Evolutionary conservation across 2,329 filamentous ascomycete species (phyloP).

Genomic region (Aspergillus terreus): DNA sequence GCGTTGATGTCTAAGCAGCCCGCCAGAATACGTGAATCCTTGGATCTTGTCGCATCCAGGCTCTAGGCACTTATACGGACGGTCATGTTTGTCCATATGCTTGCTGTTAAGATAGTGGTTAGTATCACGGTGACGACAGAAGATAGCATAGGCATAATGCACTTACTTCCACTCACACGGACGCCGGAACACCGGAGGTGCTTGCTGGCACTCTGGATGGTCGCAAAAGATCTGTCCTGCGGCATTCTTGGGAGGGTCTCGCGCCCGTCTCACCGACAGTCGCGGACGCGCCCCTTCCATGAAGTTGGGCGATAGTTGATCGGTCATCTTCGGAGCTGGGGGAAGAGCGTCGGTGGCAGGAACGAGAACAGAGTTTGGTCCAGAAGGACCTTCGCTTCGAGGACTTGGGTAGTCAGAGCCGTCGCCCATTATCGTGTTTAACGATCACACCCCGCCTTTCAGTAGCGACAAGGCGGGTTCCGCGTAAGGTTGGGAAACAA

Average conservation of each 20-base stretch:
- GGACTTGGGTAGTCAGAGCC: conserved; percentile 42
- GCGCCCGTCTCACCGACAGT: conserved; percentile 40
- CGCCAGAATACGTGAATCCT: conserved; percentile 92
- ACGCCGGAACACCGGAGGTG: conserved; percentile 65
- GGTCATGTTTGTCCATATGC: conserved; percentile 97
- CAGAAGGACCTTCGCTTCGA: conserved; percentile 40
- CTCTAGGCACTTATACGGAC: conserved; percentile 81
- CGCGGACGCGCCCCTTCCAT: conserved; percentile 37
- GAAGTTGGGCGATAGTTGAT: conserved; percentile 27
- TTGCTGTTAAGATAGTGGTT: conserved; percentile 57
- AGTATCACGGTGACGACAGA: conserved; percentile 11
- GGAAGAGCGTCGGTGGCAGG: conserved; percentile 31
- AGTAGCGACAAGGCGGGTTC: conserved; percentile 21
- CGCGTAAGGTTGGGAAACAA: conserved; percentile 9
- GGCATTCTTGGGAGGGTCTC: conserved; percentile 58
- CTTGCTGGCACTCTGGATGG: conserved; percentile 64
- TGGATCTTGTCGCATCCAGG: conserved; percentile 86
- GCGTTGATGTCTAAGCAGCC: conserved; percentile 81
- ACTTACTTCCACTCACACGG: conserved; percentile 95
- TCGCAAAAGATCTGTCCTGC: conserved; percentile 77
- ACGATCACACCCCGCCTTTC: conserved; percentile 25
- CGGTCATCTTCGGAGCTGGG: conserved; percentile 34
- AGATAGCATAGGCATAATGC: conserved; percentile 19
- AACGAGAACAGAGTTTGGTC: conserved; percentile 32
- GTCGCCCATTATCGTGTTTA: conserved; percentile 36